A percentile compares a stretch with the other conserved stretches of the same genome.
Conservation (phyloP, 1,284 basidiomycete species). For the Leucoagaricus sp. region DNA sequence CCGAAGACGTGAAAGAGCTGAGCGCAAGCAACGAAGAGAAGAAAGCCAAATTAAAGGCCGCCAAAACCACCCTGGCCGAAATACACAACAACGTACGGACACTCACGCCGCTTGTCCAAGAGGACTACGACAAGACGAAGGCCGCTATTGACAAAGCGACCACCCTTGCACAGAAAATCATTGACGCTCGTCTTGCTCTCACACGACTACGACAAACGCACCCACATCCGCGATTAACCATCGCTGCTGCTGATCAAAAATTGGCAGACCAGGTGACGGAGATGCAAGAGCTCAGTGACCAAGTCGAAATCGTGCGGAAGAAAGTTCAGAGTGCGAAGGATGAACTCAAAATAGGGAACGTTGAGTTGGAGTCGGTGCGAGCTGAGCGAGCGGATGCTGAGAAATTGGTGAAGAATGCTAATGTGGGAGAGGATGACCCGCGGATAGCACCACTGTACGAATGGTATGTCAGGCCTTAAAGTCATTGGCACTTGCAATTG, state of each 20-base stretch:
- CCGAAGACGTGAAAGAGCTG: slow-evolving; percentile 72
- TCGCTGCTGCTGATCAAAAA: slow-evolving; percentile 67
- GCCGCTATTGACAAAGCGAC: slow-evolving; percentile 55
- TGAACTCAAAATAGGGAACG: slow-evolving; percentile 54
- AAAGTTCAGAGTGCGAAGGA: slow-evolving; percentile 58
- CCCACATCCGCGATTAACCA: slow-evolving; percentile 76
- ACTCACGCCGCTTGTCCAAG: slow-evolving; percentile 65
- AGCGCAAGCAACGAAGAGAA: slow-evolving; percentile 63
- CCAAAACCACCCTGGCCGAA: slow-evolving; percentile 63
- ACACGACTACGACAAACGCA: slow-evolving; percentile 78
- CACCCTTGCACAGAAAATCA: slow-evolving; percentile 68
- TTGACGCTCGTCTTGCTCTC: slow-evolving; percentile 77
- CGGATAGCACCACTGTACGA: slow-evolving; percentile 65
- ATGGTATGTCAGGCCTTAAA: no score
- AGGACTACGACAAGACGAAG: slow-evolving; percentile 62
- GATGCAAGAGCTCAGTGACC: slow-evolving; percentile 73
- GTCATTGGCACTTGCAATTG: neutral
- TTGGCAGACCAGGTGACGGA: slow-evolving; percentile 70
- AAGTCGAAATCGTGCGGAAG: slow-evolving; percentile 59
- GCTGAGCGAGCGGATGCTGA: slow-evolving; percentile 71
- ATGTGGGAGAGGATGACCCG: slow-evolving; percentile 67
- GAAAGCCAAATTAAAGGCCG: slow-evolving; percentile 65
- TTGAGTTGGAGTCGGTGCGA: slow-evolving; percentile 65
- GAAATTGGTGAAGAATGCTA: slow-evolving; percentile 59
- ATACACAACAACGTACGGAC: slow-evolving; percentile 62